Evolutionary conservation across 2,329 filamentous ascomycete genomes (phyloP).

Genomic region (Kalmusia sp.): DNA sequence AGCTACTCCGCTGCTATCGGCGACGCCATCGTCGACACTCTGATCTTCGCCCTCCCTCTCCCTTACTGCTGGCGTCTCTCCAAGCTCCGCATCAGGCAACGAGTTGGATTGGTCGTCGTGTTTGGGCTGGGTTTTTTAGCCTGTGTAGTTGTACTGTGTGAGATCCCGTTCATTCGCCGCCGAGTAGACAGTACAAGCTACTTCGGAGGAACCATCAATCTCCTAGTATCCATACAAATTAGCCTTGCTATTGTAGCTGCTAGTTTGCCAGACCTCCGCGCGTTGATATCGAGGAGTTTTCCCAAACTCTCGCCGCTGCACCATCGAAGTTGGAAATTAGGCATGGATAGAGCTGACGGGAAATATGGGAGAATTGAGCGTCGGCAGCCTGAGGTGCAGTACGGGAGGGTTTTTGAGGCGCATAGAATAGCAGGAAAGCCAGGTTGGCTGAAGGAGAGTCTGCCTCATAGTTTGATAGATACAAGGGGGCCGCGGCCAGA

Average conservation of each 20-base stretch:
- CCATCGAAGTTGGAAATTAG: constrained; percentile 21
- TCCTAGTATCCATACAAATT: constrained; percentile 35
- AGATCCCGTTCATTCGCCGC: constrained; percentile 36
- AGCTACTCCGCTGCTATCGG: constrained; percentile 37
- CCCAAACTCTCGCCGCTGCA: constrained; percentile 30
- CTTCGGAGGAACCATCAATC: constrained; percentile 34
- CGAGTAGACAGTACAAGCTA: constrained; percentile 25
- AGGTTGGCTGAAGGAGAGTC: constrained; percentile 28
- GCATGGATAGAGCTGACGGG: background rate
- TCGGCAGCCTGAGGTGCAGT: background rate
- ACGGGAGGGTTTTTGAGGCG: constrained; percentile 6
- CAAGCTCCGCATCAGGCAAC: constrained; percentile 27
- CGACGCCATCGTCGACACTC: constrained; percentile 30
- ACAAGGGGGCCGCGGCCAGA: constrained; percentile 20
- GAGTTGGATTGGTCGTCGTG: constrained; percentile 27
- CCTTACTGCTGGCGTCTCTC: constrained; percentile 33
- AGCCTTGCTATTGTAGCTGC: constrained; percentile 34
- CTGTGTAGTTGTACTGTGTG: constrained; percentile 33
- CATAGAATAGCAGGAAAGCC: constrained; percentile 21
- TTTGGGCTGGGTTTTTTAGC: constrained; percentile 36
- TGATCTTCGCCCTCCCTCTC: constrained; percentile 35
- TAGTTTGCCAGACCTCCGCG: constrained; percentile 33
- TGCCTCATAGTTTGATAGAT: constrained; percentile 28
- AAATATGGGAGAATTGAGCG: constrained; percentile 11
- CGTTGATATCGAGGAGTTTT: constrained; percentile 26